A percentile compares a stretch with the other conserved stretches of the same genome.
Evolutionary conservation across 1,284 basidiomycete genomes (phyloP).

Genomic region (Takashimella koratensis): DNA sequence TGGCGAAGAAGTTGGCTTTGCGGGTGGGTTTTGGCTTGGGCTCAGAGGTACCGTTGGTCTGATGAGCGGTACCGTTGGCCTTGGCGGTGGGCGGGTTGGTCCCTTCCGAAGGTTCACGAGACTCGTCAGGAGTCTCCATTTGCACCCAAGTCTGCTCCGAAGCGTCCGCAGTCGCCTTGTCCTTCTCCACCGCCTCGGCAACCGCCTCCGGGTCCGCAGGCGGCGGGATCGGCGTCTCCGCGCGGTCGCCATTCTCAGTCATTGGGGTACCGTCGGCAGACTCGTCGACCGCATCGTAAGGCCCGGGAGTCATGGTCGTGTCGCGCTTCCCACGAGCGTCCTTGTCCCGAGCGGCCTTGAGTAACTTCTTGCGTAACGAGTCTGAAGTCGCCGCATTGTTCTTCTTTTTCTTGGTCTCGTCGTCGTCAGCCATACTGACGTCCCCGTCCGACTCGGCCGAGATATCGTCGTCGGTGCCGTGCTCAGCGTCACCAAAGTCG

Average conservation of each 20-base stretch:
- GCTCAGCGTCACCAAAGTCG: slow-evolving; percentile 63
- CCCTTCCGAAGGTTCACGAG: slow-evolving; percentile 19
- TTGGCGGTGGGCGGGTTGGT: slow-evolving; percentile 6
- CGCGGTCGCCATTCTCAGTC: slow-evolving; percentile 30
- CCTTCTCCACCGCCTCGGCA: slow-evolving; percentile 47
- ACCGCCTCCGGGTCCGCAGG: slow-evolving; percentile 43
- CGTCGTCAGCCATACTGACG: slow-evolving; percentile 47
- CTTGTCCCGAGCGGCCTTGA: slow-evolving; percentile 59
- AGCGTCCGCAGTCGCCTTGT: slow-evolving; percentile 32
- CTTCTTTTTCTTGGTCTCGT: slow-evolving; percentile 44
- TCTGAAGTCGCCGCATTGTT: slow-evolving; percentile 53
- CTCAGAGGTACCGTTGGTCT: not conserved
- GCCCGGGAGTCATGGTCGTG: slow-evolving; percentile 37
- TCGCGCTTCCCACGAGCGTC: slow-evolving; percentile 61
- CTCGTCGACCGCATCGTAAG: slow-evolving; percentile 10
- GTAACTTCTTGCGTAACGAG: slow-evolving; percentile 71
- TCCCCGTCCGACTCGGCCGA: slow-evolving; percentile 56
- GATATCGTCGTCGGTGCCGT: slow-evolving; percentile 59
- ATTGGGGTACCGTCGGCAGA: slow-evolving; percentile 31
- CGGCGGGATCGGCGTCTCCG: slow-evolving; percentile 34
- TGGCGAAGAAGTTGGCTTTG: slow-evolving; percentile 71
- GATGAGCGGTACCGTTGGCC: slow-evolving; percentile 6
- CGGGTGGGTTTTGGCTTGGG: slow-evolving; percentile 24
- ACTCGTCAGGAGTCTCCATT: slow-evolving; percentile 41
- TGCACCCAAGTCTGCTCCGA: slow-evolving; percentile 53